Base-by-base conservation (phyloP, 2,329 filamentous ascomycete genomes). In the Fusarium sp. region DNA sequence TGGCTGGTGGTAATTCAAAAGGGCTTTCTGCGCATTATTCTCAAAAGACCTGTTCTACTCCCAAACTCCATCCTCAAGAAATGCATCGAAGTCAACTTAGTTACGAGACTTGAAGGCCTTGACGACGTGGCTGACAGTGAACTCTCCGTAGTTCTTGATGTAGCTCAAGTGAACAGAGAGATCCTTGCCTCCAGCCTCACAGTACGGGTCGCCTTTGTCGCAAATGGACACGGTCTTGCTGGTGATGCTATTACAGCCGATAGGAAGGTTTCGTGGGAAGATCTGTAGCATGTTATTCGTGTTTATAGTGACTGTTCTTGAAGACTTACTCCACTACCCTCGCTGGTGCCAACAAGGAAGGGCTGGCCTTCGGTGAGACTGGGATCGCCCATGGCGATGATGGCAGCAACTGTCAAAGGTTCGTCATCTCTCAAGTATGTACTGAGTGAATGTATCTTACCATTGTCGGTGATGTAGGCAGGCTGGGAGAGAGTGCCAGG, bases 111-210 rank as follows among this genome's bases (percentile, higher is more conserved):
- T 62, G 35, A 53, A 59, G 76, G 2, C 71, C 71, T 52, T 66
- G 73, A 80, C 79, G 13, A 75, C 78, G 58, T 78, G 78, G 33
- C 76, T 78, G 53, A 77, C 49, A 2, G 50, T 75, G 76, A 62
- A 80, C 9, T 79, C 71, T 47, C 61, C 70, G 38, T 62, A 75
- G 25, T 54, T 39, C 18, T 54, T 38, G 15, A 73, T 67, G 18
- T 75, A 75, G 46, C 54, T 52, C 39, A 75, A 31, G 39, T 75
- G 73, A 2, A 74, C 73, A 0, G 27, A 17, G 3, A 75, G 44
- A 7, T 72, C 46, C 13, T 64, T 49, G 2, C 72, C 65, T 12
- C 70, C 70, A 8, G 59, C 63, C 20, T 75, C 70, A 4, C 72
- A 75, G 47, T 73, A 75, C 0, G 71, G 61, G 1, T 75, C 73